These are phyloP conservation scores for Shiraia sp. DNA, from an alignment of 2,329 filamentous ascomycete genomes.

Conservation along the genomic window DNA sequence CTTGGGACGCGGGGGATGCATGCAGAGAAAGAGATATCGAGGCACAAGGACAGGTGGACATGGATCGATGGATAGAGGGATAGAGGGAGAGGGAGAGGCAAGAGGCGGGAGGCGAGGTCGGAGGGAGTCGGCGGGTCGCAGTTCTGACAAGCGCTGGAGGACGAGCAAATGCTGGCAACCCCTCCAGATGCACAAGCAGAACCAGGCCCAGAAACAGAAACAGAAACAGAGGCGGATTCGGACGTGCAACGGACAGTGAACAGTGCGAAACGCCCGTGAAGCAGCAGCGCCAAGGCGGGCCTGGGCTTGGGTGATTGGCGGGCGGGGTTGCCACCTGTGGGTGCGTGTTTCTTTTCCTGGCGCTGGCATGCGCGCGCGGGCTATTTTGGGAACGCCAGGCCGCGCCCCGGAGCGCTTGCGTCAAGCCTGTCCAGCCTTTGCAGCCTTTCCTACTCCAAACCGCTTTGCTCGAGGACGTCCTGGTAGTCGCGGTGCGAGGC, in stretches of 20 bases:
- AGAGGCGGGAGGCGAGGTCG: too few species aligned
- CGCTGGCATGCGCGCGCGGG: too few species aligned
- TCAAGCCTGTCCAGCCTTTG: neutral
- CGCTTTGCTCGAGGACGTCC: neutral
- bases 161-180: too few species aligned
- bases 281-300: neutral
- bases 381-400: too few species aligned
- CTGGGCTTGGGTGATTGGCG: neutral
- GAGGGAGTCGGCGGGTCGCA: too few species aligned
- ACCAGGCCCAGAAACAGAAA: too few species aligned
- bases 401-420: too few species aligned
- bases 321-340: neutral
- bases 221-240: too few species aligned
- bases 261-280: constrained; percentile 5
- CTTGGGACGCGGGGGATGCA: constrained; percentile 8
- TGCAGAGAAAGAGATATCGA: constrained; percentile 1
- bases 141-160: too few species aligned
- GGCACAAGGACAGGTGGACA: neutral
- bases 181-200: neutral
- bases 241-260: too few species aligned
- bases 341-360: neutral
- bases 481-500: neutral
- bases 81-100: too few species aligned
- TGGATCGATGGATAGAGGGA: neutral
- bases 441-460: neutral